Percentiles rank a stretch among this genome's conserved stretches.
Evolutionary conservation across 192 early-diverging fungal genomes (phyloP).

Genomic region (Entrophospora sp.): DNA sequence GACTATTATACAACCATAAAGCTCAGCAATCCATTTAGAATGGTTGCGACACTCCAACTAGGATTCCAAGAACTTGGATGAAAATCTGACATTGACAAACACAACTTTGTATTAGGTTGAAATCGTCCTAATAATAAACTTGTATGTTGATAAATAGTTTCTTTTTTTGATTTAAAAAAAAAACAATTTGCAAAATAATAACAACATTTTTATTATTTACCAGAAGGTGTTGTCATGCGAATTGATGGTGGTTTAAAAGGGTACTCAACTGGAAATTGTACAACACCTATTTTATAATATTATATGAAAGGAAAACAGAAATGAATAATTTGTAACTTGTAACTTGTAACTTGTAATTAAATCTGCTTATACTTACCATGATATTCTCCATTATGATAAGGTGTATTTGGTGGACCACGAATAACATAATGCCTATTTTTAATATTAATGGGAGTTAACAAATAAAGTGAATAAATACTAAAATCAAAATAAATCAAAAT

Average conservation of each 20-base stretch:
- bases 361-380: constrained; percentile 54
- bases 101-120: constrained; percentile 83
- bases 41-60: constrained; percentile 94
- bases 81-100: constrained; percentile 96
- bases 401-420: constrained; percentile 90
- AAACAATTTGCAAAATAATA: no score
- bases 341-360: not conserved
- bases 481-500: not conserved
- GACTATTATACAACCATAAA: constrained; percentile 71
- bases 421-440: constrained; percentile 98
- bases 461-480: no score
- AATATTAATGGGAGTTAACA: no score
- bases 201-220: no score
- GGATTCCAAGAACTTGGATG: constrained; percentile 93
- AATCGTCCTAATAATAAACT: constrained; percentile 67
- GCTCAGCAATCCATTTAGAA: constrained; percentile 87
- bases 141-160: no score
- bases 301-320: no score
- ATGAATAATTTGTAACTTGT: no score
- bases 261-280: constrained; percentile 92
- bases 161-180: no score
- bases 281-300: constrained; percentile 49
- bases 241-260: constrained; percentile 89
- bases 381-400: constrained; percentile 89
- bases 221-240: constrained; percentile 69